Evolutionary conservation across 1,139 yeast species (phyloP).

Genomic region (Debaryomyces singareniensis): DNA sequence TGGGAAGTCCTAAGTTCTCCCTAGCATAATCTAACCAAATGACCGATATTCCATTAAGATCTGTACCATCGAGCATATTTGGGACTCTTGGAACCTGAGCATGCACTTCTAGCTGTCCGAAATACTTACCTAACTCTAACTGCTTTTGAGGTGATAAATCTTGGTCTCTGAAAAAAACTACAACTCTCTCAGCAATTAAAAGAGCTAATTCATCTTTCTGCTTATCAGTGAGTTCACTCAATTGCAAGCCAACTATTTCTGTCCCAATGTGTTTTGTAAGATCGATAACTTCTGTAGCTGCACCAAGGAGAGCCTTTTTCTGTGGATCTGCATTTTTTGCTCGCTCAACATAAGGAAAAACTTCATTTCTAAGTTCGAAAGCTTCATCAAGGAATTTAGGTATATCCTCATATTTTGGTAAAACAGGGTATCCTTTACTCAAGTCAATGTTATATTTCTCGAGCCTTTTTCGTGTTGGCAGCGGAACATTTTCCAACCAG

Average conservation of each 20-base stretch:
- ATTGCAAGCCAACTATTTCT: constrained; percentile 50
- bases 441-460: constrained; percentile 24
- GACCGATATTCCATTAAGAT: constrained; percentile 36
- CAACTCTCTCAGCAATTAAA: constrained; percentile 38
- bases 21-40: constrained; percentile 46
- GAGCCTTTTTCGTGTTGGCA: constrained; percentile 16
- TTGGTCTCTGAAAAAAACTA: constrained; percentile 38
- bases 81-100: constrained; percentile 33
- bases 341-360: constrained; percentile 37
- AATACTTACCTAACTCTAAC: constrained; percentile 37
- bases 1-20: constrained; percentile 13
- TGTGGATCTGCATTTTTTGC: constrained; percentile 48
- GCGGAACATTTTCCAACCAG: constrained; percentile 13
- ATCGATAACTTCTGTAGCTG: constrained; percentile 42
- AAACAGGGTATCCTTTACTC: constrained; percentile 26
- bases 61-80: constrained; percentile 13
- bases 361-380: constrained; percentile 32
- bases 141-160: constrained; percentile 41
- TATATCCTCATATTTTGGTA: constrained; percentile 21
- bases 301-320: constrained; percentile 46
- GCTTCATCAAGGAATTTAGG: constrained; percentile 54
- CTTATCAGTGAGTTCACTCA: constrained; percentile 41
- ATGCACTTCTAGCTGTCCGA: constrained; percentile 41
- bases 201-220: constrained; percentile 48
- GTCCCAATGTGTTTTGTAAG: constrained; percentile 48